These are phyloP conservation scores for Schizosaccharomyces versatilis DNA, from an alignment of 1,139 yeast genomes.

Conservation along the genomic window DNA sequence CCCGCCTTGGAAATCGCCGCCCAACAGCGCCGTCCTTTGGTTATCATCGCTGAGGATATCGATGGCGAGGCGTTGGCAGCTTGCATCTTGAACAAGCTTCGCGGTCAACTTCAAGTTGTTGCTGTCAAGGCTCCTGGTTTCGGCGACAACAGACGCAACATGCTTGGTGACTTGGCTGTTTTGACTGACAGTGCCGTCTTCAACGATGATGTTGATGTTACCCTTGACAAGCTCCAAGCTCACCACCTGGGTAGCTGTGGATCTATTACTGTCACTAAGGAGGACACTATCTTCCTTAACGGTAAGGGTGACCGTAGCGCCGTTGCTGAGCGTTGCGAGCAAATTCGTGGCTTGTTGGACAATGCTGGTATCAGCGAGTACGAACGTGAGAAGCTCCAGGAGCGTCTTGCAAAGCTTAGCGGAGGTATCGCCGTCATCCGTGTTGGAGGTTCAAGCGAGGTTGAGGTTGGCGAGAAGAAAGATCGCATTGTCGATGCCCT, in stretches of 20 bases:
- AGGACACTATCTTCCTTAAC: conserved; percentile 84
- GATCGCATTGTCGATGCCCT: conserved; percentile 98
- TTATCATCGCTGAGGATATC: conserved; percentile 87
- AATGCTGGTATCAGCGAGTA: conserved; percentile 66
- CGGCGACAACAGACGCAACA: conserved; percentile 98
- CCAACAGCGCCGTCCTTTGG: conserved; percentile 84
- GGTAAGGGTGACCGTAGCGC: conserved; percentile 87
- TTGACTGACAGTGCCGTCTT: conserved; percentile 94
- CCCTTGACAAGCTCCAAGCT: conserved; percentile 86
- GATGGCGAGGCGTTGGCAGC: conserved; percentile 99
- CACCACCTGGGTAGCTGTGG: conserved; percentile 89
- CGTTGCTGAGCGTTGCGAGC: conserved; percentile 84
- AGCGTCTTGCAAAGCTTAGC: conserved; percentile 89
- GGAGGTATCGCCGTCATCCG: conserved; percentile 98
- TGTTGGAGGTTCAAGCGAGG: conserved; percentile 96
- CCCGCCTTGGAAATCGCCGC: conserved; percentile 90
- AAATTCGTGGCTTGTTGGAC: conserved; percentile 64
- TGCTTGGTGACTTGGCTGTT: conserved; percentile 89
- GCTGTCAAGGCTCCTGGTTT: conserved; percentile 99
- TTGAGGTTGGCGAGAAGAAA: conserved; percentile 98
- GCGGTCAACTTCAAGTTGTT: conserved; percentile 97
- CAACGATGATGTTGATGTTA: conserved; percentile 92
- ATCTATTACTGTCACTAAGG: conserved; percentile 83
- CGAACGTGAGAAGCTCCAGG: conserved; percentile 94
- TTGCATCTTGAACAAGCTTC: conserved; percentile 88